Evolutionary conservation across 306 rosid genomes (phyloP).

Genomic region (Cicer pinnatifidum): DNA sequence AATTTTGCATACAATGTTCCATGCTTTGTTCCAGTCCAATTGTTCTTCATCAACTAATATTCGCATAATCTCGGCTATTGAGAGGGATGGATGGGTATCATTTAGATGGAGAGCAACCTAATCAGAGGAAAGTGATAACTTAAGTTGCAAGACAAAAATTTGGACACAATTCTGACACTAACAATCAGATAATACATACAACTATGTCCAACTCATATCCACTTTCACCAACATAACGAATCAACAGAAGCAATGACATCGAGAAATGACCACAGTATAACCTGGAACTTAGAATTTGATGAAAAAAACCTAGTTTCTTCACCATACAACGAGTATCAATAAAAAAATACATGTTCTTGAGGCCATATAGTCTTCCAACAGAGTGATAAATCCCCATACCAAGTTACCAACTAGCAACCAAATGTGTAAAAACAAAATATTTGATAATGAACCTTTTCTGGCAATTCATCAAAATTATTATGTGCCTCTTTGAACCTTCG

Average conservation of each 20-base stretch:
- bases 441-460: conserved; percentile 66
- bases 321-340: conserved; percentile 23
- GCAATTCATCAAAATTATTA: conserved; percentile 60
- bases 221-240: conserved; percentile 32
- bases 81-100: conserved; percentile 80
- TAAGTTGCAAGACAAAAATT: conserved; percentile 36
- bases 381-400: conserved; percentile 35
- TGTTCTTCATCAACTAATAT: conserved; percentile 73
- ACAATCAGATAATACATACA: conserved; percentile 24
- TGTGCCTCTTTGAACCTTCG: conserved; percentile 76
- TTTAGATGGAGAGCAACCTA: conserved; percentile 79
- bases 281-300: conserved; percentile 23
- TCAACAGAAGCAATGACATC: conserved; percentile 5
- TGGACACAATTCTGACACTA: conserved; percentile 32
- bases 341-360: not conserved
- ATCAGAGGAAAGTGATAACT: conserved; percentile 35
- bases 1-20: conserved; percentile 63
- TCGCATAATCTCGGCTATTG: conserved; percentile 73
- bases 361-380: conserved; percentile 37
- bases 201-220: conserved; percentile 7
- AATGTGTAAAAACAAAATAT: conserved; percentile 21
- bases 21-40: conserved; percentile 66
- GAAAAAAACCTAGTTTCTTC: conserved; percentile 12
- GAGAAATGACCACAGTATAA: conserved; percentile 16
- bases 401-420: conserved; percentile 38